Evolutionary conservation across 2,329 filamentous ascomycete genomes (phyloP), one percentile per base, ranked within the genome.

Genomic region (Aspergillus unguis): DNA sequence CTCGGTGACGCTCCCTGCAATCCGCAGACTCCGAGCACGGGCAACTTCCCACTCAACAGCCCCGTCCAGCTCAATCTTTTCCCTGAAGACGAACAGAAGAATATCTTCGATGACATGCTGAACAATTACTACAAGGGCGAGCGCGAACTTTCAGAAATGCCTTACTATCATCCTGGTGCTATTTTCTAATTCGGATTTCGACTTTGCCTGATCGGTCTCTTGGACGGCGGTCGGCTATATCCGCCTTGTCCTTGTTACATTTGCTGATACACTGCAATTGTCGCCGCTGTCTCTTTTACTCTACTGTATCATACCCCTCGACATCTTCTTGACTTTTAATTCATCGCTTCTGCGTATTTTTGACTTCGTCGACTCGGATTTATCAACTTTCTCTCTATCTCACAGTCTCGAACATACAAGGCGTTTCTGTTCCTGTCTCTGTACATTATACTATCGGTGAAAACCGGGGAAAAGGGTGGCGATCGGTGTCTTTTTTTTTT

Each of bases 41-140:
- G 33, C 25, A 17, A 44, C 11, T 41, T 44, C 25, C 26, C 33
- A 5, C 4, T 43, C 28, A 32, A 8, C 6, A 23, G 28, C 8
- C 44, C 38, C 7, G 6, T 40, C 6, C 5, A 17, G 26, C 27
- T 48, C 6, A n/a, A 44, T 10, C 4, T 11, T 1, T 1, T 35
- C 8, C 44, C 35, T n/a, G 27, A 40, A 11, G 10, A 25, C 5
- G 6, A 32, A 23, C 28, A 29, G 4, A 23, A 31, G 31, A 41
- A 46, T n/a, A 36, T 40, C 4, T 46, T 49, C 25, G 51, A 49
- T 29, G n/a, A 5, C 5, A 49, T 53, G 51, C 23, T 53, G 2
- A 4, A 6, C 2, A 36, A 53, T 8, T 46, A 49, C 33, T 35
- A 49, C 38, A 26, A 26, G 5, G 31, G 31, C 9, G 40, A 41